Base-by-base conservation (phyloP, 139 green algal genomes). In the Chlorella sp. region DNA sequence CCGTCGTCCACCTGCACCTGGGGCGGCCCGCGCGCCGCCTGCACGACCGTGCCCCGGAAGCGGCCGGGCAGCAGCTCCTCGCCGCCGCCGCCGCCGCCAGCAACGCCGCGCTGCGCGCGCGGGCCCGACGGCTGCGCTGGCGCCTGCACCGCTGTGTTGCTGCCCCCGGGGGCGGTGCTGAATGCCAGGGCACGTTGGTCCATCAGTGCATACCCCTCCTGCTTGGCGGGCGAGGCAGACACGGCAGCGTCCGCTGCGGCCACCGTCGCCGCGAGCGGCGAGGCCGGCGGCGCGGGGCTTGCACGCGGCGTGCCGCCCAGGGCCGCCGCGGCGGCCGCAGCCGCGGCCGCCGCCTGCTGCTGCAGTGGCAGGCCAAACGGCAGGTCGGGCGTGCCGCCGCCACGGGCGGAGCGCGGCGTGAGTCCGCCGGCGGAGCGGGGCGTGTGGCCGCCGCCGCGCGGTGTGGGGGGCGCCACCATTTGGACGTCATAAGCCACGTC, bases 1-100 rank as follows among this genome's bases (percentile, higher is more conserved):
- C 79, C 79, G 36, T 84, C 79, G 45, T 84, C 79, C 5, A 77
- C 23, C 9, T 40, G 38, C 15, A 77, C 73, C 36, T 61, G 60
- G 25, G 60, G 43, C 43, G 36, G 43, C 11, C 50, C 72, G 21
- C 72, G 60, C 43, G 60, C 59, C 45, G 45, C 43, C 67, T 74
- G 67, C 23, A n/a, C 17, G 9, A 73, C 67, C 4, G 67, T 73
- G 46, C 67, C 67, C 23, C 67, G 46, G 48, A 50, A 73, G 19
- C 46, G 35, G 0, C 35, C n/a, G 12, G 25, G 41, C 15, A 15
- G 43, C 21, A 29, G 42, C 43, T 8, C 33, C 65, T 7, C 14
- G 60, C 36, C 5, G 60, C 29, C 36, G 29, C 60, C 35, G 60
- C 60, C 9, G 36, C 60, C 60, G 59, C 59, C 23, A 17, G 14